Conservation (phyloP, 441 rosid species). For the Gossypium lobatum region DNA sequence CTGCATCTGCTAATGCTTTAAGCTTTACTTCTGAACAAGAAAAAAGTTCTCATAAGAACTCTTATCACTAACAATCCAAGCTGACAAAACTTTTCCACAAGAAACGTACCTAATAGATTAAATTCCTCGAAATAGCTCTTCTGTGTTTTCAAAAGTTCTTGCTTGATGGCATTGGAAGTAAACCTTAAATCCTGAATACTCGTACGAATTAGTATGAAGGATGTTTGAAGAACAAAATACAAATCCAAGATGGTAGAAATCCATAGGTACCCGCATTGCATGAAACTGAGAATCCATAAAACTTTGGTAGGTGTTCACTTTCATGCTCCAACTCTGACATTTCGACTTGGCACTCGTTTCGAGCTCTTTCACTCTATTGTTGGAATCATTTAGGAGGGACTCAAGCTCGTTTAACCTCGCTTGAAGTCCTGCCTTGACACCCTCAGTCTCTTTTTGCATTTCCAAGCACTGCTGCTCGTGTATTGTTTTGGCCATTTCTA, state of each 20-base stretch:
- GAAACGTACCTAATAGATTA: conserved; percentile 45
- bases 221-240: conserved; percentile 1
- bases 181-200: conserved; percentile 53
- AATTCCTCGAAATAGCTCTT: conserved; percentile 47
- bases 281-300: conserved; percentile 45
- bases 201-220: conserved; percentile 9
- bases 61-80: background rate
- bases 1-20: conserved; percentile 45
- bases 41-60: conserved; percentile 3
- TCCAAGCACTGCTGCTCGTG: conserved; percentile 43
- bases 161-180: conserved; percentile 54
- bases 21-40: conserved; percentile 47
- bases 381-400: conserved; percentile 36
- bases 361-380: conserved; percentile 52
- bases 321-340: conserved; percentile 49
- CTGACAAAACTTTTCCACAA: background rate
- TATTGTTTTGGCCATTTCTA: conserved; percentile 43
- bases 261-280: conserved; percentile 45
- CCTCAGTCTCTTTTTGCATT: conserved; percentile 47
- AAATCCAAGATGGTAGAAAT: background rate
- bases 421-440: conserved; percentile 43
- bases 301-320: conserved; percentile 37
- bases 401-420: conserved; percentile 49
- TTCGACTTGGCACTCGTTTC: conserved; percentile 48
- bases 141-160: conserved; percentile 49